These are phyloP conservation scores for Eucalyptus urophylla DNA, from an alignment of 345 rosid species.

Conservation along the genomic window DNA sequence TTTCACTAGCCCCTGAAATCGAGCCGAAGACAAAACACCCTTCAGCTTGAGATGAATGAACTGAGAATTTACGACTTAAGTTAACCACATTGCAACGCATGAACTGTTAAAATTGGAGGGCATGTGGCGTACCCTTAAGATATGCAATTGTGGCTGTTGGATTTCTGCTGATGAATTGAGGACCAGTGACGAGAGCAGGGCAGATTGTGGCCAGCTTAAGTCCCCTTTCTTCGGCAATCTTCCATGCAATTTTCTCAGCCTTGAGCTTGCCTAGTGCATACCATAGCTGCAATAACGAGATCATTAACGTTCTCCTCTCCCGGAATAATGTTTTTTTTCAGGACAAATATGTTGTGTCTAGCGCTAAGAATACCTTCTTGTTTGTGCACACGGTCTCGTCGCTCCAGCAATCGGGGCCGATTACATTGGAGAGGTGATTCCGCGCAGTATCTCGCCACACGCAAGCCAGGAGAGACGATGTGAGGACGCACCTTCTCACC, in stretches of 20 bases:
- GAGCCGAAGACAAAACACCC: neutral
- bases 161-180: conserved; percentile 33
- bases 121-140: conserved; percentile 29
- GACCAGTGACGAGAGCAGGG: conserved; percentile 61
- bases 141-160: conserved; percentile 66
- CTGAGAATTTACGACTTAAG: neutral
- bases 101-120: neutral
- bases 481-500: conserved; percentile 65
- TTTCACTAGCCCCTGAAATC: conserved; percentile 43
- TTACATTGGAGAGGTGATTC: conserved; percentile 16
- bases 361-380: conserved; percentile 37
- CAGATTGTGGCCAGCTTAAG: conserved; percentile 46
- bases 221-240: conserved; percentile 39
- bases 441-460: conserved; percentile 37
- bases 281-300: conserved; percentile 38
- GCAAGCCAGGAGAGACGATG: conserved; percentile 76
- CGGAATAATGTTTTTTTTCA: neutral
- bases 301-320: neutral
- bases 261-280: conserved; percentile 85
- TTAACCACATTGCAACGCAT: neutral
- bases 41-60: neutral
- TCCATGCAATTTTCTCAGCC: conserved; percentile 70
- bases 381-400: conserved; percentile 54
- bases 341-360: neutral
- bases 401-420: conserved; percentile 72